Percentiles rank a stretch among this genome's conserved stretches.
Conservation (phyloP, 140 eudicot genomes). For the Stevia rebaudiana region DNA sequence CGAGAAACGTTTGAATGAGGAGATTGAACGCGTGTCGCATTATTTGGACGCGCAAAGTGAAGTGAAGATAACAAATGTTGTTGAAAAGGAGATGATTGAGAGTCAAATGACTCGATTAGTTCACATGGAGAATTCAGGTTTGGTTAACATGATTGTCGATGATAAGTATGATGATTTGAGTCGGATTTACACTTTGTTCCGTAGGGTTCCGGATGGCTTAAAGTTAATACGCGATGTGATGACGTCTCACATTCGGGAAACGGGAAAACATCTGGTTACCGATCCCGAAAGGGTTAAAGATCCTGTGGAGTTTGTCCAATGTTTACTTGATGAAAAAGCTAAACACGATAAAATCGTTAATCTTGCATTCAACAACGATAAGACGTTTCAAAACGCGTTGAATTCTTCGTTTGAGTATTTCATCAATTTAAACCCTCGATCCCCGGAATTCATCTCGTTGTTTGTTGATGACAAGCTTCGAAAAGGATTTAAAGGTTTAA, state of each 20-base stretch:
- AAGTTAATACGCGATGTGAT: constrained; percentile 41
- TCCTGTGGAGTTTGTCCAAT: constrained; percentile 57
- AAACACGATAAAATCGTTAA: constrained; percentile 47
- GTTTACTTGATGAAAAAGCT: constrained; percentile 47
- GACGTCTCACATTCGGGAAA: constrained; percentile 56
- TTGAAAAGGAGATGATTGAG: constrained; percentile 65
- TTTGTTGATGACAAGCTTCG: constrained; percentile 67
- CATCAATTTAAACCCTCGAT: constrained; percentile 50
- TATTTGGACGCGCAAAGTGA: constrained; percentile 51
- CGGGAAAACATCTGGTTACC: constrained; percentile 57
- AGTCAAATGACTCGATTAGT: constrained; percentile 52
- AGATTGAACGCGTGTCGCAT: constrained; percentile 57
- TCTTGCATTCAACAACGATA: constrained; percentile 45
- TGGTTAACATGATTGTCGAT: constrained; percentile 53
- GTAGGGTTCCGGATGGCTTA: constrained; percentile 42
- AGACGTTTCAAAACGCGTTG: constrained; percentile 58
- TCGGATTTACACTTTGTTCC: constrained; percentile 52
- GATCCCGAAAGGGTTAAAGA: constrained; percentile 60
- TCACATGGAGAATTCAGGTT: constrained; percentile 64
- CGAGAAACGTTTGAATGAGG: constrained; percentile 57
- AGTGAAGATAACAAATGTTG: constrained; percentile 50
- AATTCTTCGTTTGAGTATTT: constrained; percentile 57
- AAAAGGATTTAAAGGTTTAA: constrained; percentile 53
- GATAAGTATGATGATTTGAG: constrained; percentile 51
- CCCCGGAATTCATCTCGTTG: constrained; percentile 56